Percentiles rank a stretch among this genome's conserved stretches.
Conservation (phyloP, 345 rosid species). For the Fremontodendron californicum region DNA sequence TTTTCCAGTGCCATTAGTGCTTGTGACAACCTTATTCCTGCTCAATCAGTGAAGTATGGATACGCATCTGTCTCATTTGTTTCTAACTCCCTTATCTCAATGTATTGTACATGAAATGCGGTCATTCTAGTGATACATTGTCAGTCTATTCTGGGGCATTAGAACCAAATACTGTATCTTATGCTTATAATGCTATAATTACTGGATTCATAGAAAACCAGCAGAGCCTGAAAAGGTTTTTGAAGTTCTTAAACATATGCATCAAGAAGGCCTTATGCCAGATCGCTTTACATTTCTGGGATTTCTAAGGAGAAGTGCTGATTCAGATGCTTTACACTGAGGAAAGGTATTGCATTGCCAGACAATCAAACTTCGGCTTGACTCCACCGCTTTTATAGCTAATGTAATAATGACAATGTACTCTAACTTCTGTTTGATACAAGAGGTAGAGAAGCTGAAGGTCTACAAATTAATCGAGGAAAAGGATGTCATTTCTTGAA, state of each 20-base stretch:
- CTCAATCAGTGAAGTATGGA: slow-evolving; percentile 44
- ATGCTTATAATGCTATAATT: slow-evolving; percentile 52
- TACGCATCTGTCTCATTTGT: slow-evolving; percentile 40
- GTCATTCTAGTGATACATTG: slow-evolving; percentile 37
- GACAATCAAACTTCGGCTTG: slow-evolving; percentile 39
- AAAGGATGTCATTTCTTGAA: slow-evolving; percentile 57
- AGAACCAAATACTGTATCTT: slow-evolving; percentile 44
- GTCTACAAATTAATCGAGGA: slow-evolving; percentile 35
- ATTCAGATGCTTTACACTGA: slow-evolving; percentile 20
- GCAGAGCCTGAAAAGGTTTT: slow-evolving; percentile 36
- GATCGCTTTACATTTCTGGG: slow-evolving; percentile 50
- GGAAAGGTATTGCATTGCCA: slow-evolving; percentile 45
- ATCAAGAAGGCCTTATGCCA: slow-evolving; percentile 31
- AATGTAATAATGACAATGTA: slow-evolving; percentile 54
- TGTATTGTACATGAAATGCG: slow-evolving; percentile 65
- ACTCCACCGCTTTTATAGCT: slow-evolving; percentile 38
- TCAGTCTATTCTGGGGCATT: slow-evolving; percentile 18
- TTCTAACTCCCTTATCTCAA: slow-evolving; percentile 48
- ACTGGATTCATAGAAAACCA: slow-evolving; percentile 52
- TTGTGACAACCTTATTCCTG: slow-evolving; percentile 49
- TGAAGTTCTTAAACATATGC: slow-evolving; percentile 39
- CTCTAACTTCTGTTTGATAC: slow-evolving; percentile 33
- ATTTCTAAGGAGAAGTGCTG: slow-evolving; percentile 30
- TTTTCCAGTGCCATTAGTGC: slow-evolving; percentile 47
- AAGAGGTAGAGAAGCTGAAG: slow-evolving; percentile 42